Conservation (phyloP, 23 red algal species). For the Gracilaria vermiculophylla region DNA sequence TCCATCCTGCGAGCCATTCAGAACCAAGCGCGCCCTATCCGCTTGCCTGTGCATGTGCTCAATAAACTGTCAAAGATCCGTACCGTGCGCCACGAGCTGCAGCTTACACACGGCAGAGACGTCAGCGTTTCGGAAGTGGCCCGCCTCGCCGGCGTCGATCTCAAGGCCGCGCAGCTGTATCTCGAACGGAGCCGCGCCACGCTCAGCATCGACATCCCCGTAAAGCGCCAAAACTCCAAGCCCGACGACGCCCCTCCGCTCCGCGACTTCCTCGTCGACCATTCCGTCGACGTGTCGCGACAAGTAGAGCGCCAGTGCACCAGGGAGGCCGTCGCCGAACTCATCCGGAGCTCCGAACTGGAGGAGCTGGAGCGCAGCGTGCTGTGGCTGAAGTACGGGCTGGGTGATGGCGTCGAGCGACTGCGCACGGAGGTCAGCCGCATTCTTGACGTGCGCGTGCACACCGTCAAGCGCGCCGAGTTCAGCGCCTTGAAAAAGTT, state of each 20-base stretch:
- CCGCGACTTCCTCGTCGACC: constrained; percentile 59
- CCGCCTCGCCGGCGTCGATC: constrained; percentile 10
- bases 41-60: constrained; percentile 66
- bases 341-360: constrained; percentile 29
- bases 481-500: constrained; percentile 50
- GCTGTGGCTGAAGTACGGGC: constrained; percentile 53
- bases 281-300: constrained; percentile 43
- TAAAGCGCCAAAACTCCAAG: neutral
- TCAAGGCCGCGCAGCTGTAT: constrained; percentile 34
- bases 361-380: constrained; percentile 55
- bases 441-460: constrained; percentile 48
- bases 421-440: constrained; percentile 33
- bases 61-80: constrained; percentile 64
- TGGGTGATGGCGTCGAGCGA: constrained; percentile 48
- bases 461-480: constrained; percentile 45
- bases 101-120: neutral
- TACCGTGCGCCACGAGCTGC: neutral
- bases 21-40: constrained; percentile 65
- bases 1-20: constrained; percentile 55
- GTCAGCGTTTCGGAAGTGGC: constrained; percentile 28
- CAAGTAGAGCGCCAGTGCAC: constrained; percentile 46
- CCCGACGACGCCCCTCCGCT: neutral
- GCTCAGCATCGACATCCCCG: constrained; percentile 43
- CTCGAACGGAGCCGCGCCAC: constrained; percentile 21
- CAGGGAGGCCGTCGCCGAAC: constrained; percentile 34